phyloP scores from a whole-genome alignment of 345 rosid species.

The Cardamine occulta region DNA sequence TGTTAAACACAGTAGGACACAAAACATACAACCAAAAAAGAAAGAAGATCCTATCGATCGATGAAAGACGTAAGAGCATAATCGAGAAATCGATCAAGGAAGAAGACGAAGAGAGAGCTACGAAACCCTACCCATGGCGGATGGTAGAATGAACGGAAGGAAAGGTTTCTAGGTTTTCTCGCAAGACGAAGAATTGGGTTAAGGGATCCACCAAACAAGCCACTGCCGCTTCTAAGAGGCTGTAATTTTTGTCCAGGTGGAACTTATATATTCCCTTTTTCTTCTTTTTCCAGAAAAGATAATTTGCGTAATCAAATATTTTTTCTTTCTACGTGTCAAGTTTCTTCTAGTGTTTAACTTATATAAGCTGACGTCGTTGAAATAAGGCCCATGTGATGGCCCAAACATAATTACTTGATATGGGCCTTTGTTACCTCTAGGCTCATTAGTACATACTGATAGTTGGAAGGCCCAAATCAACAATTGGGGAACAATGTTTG shows the following conservation, averaged over 20 bases:
- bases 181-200: conserved; percentile 26
- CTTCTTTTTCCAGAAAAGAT: background rate
- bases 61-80: background rate
- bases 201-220: conserved; percentile 28
- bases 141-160: background rate
- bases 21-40: background rate
- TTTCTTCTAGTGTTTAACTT: background rate
- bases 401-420: background rate
- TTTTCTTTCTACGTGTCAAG: background rate
- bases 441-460: background rate
- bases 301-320: background rate
- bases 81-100: background rate
- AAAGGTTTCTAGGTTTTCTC: conserved; percentile 37
- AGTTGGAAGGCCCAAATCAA: background rate
- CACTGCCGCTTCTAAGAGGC: conserved; percentile 25
- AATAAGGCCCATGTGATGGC: background rate
- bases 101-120: background rate
- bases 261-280: conserved; percentile 1
- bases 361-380: background rate
- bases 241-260: conserved; percentile 27
- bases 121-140: conserved; percentile 40
- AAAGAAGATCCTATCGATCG: conserved; percentile 15
- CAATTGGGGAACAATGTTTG: background rate
- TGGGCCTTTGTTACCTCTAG: background rate
- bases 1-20: background rate